These are phyloP conservation scores for Beauveria medogensis DNA, from an alignment of 2,329 filamentous ascomycete genomes.

Conservation along the genomic window DNA sequence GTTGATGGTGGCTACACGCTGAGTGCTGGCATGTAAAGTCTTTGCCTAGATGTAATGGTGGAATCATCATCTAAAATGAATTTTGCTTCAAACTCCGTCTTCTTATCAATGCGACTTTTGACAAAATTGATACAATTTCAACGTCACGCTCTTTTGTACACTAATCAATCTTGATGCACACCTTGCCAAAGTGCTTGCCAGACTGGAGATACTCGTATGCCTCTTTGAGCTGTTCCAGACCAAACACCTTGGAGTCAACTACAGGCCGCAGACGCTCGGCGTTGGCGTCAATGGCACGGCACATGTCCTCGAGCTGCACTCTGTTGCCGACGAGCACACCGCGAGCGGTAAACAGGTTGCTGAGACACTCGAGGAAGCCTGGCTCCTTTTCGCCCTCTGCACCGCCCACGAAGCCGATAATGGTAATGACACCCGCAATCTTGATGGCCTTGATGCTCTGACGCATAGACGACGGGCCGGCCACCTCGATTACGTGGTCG, in stretches of 20 bases:
- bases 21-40: slow-evolving; percentile 25
- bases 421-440: slow-evolving; percentile 37
- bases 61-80: too few relatives aligned
- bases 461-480: slow-evolving; percentile 33
- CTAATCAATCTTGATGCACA: slow-evolving; percentile 16
- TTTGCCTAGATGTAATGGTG: not conserved
- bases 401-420: slow-evolving; percentile 31
- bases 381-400: slow-evolving; percentile 19
- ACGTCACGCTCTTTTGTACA: not conserved
- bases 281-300: slow-evolving; percentile 38
- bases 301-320: slow-evolving; percentile 44
- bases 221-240: slow-evolving; percentile 29
- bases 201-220: slow-evolving; percentile 21
- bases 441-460: slow-evolving; percentile 38
- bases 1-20: slow-evolving; percentile 39
- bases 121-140: too few relatives aligned
- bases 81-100: not conserved
- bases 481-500: slow-evolving; percentile 41
- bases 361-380: slow-evolving; percentile 26
- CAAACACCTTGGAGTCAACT: slow-evolving; percentile 35
- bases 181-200: slow-evolving; percentile 27
- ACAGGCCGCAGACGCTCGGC: slow-evolving; percentile 35
- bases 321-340: slow-evolving; percentile 39
- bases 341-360: slow-evolving; percentile 31
- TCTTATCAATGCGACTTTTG: too few relatives aligned